Base-by-base conservation (phyloP, 179 eudicot genomes). In the Beta lomatogona region DNA sequence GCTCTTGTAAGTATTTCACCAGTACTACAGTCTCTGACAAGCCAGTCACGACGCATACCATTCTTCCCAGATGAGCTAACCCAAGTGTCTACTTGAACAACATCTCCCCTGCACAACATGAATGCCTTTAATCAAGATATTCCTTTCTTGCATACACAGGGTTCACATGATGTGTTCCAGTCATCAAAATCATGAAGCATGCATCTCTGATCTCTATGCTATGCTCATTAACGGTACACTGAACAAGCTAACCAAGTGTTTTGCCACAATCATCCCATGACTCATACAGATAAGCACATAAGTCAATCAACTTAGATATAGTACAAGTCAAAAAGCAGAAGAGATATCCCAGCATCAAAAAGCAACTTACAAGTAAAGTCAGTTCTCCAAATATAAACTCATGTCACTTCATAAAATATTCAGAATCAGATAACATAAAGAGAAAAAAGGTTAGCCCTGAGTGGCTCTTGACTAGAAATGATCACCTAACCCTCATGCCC, bases 21-120 rank as follows among this genome's bases (percentile, higher is more conserved):
- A 0, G 99, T 96, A 71, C 78, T 87, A 85, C 87, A 86, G 79
- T 96, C 96, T 66, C 96, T 92, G 25, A 96, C 77, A 74, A 92
- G 91, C 99, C 99, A 96, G 73, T 94, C 99, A 82, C 99, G 91
- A n/a, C 98, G 96, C 97, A 94, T 92, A 13, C 99, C 97, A 84
- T 94, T 96, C 81, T 96, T 96, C 60, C 99, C 98, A 3, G 97
- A 94, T 66, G 93, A 85, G 74, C 93, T 91, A 65, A 94, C 97
- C 99, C 98, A 96, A 57, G 97, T 96, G 77, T 94, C 99, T 59
- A 94, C 97, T 87, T 96, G 96, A 87, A 96, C 97, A 82, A 91
- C 94, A 87, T 96, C 99, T 52, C 98, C 97, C 99, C 99, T 96
- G 85, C 73, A 88, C 71, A 16, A 79, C 58, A 84, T 14, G 28